A percentile compares a stretch with the other conserved stretches of the same genome.
Evolutionary conservation across 2,329 filamentous ascomycete genomes (phyloP).

Genomic region (Stagonosporopsis cucurbitacearum): DNA sequence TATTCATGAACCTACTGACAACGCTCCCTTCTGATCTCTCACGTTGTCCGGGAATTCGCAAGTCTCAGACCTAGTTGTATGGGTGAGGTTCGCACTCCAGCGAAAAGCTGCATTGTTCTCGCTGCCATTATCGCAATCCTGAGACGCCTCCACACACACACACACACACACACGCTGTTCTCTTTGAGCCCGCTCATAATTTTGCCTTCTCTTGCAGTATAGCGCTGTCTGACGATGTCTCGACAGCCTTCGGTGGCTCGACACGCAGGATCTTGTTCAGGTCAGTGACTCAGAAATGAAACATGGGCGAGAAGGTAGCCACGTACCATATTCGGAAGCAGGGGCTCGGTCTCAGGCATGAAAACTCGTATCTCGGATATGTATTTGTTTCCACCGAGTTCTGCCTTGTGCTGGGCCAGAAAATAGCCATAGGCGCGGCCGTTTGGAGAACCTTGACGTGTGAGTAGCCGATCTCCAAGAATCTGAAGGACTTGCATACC

Average conservation of each 20-base stretch:
- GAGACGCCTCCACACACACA: no score
- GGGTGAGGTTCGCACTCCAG: no score
- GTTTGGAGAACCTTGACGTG: slow-evolving; percentile 7
- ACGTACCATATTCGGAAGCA: slow-evolving; percentile 6
- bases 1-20: no score
- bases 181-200: background rate
- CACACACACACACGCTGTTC: no score
- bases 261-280: background rate
- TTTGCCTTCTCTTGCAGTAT: background rate
- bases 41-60: no score
- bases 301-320: background rate
- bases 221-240: background rate
- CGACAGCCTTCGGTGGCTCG: background rate
- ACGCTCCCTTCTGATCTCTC: no score
- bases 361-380: slow-evolving; percentile 19
- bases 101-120: no score
- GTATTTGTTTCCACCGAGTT: slow-evolving; percentile 13
- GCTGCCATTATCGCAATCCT: no score
- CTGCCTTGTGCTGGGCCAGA: slow-evolving; percentile 15
- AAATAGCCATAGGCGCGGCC: slow-evolving; percentile 14
- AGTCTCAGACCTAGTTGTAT: no score
- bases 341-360: background rate
- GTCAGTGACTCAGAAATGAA: background rate
- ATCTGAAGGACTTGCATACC: background rate
- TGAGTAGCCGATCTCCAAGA: background rate